Base-by-base conservation (phyloP, 192 early-diverging fungal genomes). In the Pilobolus umbonatus region DNA sequence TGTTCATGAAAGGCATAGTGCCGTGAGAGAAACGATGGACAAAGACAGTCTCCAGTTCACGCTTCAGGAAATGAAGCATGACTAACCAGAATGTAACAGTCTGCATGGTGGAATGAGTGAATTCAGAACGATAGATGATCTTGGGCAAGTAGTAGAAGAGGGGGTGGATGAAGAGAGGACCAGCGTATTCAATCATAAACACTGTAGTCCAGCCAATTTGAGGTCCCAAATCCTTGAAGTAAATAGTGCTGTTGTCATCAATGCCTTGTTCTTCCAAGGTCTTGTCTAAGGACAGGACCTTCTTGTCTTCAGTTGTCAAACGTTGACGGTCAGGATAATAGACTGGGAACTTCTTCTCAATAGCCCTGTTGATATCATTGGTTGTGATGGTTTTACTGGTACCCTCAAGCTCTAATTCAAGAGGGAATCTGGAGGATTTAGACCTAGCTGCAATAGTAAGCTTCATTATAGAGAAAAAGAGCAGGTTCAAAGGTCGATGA, bases 181-280 rank as follows among this genome's bases (percentile, higher is more conserved):
- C 95, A 38, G 86, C 63, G 51, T 98, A 98, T 72, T 98, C 95
- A 56, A 96, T 83, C 62, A 92, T 75, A 62, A 96, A 98, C 45
- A 96, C 94, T 17, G 89, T 91, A 54, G 80, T 78, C 95, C 95
- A 98, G 56, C 92, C 87, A 57, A 96, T 87, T 73, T 98, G 95
- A 14, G 90, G 90, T 9, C 92, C 86, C 74, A 88, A 74, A 55
- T 89, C 86, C 73, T 89, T 92, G 55, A 89, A 76, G 7, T 67
- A 67, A 32, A 90, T 68, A 5, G 71, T 77, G 57, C 77, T 84
- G 31, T 76, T 82, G 32, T 87, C 78, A n/a, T 76, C 73, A 52
- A 93, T 69, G 29, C 67, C 76, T 61, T 85, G 85, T 25, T 82
- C 74, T 26, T 80, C 64, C 43, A 97, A 67, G 12, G 54, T 24